Percentiles rank a stretch among this genome's conserved stretches.
Evolutionary conservation across 352 stramenopile species (phyloP).

Genomic region (Elongisporangium anandrum): DNA sequence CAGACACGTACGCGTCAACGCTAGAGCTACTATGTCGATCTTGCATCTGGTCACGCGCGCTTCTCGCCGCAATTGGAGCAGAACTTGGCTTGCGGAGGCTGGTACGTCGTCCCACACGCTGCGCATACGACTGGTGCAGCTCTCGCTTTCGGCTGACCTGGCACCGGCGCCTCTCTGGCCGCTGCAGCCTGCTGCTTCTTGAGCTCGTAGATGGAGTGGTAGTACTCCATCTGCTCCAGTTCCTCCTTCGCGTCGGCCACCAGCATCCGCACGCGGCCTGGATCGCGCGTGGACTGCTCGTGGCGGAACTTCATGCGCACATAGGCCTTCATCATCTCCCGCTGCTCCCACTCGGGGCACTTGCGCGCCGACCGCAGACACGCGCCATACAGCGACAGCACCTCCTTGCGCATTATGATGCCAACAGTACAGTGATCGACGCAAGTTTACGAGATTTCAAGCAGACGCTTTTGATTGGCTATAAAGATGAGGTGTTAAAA

Average conservation of each 20-base stretch:
- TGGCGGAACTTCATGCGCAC: conserved; percentile 75
- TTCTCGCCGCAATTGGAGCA: conserved; percentile 71
- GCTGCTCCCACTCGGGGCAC: conserved; percentile 77
- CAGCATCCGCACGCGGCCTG: conserved; percentile 44
- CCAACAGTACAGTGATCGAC: background rate
- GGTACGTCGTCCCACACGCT: conserved; percentile 37
- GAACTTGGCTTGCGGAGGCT: conserved; percentile 56
- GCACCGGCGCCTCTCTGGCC: conserved; percentile 4
- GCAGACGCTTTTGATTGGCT: background rate
- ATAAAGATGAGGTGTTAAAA: background rate
- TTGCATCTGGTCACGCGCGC: conserved; percentile 19
- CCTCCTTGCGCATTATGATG: conserved; percentile 21
- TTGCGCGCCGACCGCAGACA: conserved; percentile 71
- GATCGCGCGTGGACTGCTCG: conserved; percentile 43
- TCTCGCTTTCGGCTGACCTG: background rate
- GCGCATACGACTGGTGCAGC: conserved; percentile 20
- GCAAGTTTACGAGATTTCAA: background rate
- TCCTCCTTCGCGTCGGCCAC: conserved; percentile 68
- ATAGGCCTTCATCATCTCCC: conserved; percentile 82
- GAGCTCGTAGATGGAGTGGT: conserved; percentile 72
- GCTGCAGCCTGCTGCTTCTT: conserved; percentile 36
- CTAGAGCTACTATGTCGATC: conserved; percentile 1
- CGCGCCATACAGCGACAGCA: conserved; percentile 61
- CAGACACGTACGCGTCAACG: background rate
- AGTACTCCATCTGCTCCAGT: conserved; percentile 85